Conservation (phyloP, 345 rosid species). For the Microthlaspi erraticum region DNA sequence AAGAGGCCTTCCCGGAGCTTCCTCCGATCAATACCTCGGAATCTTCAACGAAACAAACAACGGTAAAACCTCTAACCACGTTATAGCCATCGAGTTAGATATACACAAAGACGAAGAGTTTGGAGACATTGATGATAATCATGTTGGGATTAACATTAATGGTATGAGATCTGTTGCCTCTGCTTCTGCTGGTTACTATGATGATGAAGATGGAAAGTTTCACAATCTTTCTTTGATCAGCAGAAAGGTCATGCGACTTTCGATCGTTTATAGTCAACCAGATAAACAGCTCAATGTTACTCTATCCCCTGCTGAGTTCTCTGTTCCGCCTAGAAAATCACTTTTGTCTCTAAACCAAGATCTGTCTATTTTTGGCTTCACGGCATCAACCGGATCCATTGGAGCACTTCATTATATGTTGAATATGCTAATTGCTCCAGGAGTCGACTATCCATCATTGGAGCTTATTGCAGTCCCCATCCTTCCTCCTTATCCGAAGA, state of each 20-base stretch:
- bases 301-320: conserved; percentile 38
- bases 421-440: conserved; percentile 40
- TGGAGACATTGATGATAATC: conserved; percentile 53
- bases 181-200: conserved; percentile 52
- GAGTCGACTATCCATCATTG: conserved; percentile 34
- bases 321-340: conserved; percentile 23
- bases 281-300: conserved; percentile 49
- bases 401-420: conserved; percentile 50
- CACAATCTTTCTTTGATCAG: conserved; percentile 17
- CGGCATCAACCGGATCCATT: conserved; percentile 52
- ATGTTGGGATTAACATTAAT: conserved; percentile 62
- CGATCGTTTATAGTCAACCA: conserved; percentile 50
- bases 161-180: conserved; percentile 42
- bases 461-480: conserved; percentile 29
- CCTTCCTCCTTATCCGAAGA: conserved; percentile 59
- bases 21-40: conserved; percentile 48
- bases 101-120: conserved; percentile 49
- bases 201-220: conserved; percentile 13
- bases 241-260: conserved; percentile 44
- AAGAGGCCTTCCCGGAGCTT: conserved; percentile 43
- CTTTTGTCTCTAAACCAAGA: conserved; percentile 52
- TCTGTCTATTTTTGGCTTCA: conserved; percentile 64
- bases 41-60: conserved; percentile 46
- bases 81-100: conserved; percentile 63
- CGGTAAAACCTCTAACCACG: conserved; percentile 46